A percentile compares a stretch with the other conserved stretches of the same genome.
Conservation (phyloP, 352 stramenopile genomes). For the Globisporangium echinulatum region DNA sequence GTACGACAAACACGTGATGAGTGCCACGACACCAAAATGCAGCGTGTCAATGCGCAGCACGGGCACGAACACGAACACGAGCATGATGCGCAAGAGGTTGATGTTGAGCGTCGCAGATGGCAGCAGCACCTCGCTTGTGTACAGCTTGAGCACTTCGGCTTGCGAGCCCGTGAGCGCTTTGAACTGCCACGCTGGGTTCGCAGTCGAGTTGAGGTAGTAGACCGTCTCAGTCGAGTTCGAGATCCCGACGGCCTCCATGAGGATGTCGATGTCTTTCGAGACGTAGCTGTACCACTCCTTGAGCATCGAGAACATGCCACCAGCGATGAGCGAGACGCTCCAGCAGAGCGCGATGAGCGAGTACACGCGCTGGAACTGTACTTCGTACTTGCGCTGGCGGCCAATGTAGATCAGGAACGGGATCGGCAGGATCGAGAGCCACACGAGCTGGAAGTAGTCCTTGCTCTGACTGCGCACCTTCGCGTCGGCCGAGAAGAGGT, state of each 20-base stretch:
- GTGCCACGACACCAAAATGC: slow-evolving; percentile 51
- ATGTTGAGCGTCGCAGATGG: slow-evolving; percentile 76
- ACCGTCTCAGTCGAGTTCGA: slow-evolving; percentile 21
- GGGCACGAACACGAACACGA: slow-evolving; percentile 71
- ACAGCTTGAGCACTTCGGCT: slow-evolving; percentile 47
- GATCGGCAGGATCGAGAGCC: slow-evolving; percentile 61
- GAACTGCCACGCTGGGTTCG: slow-evolving; percentile 45
- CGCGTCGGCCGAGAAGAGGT: slow-evolving; percentile 52
- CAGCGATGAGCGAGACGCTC: slow-evolving; percentile 66
- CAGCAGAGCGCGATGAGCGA: slow-evolving; percentile 60
- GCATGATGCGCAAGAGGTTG: slow-evolving; percentile 68
- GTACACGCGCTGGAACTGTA: slow-evolving; percentile 74
- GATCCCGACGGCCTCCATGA: slow-evolving; percentile 57
- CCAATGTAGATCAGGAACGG: slow-evolving; percentile 64
- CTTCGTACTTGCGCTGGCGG: slow-evolving; percentile 52
- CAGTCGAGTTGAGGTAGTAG: slow-evolving; percentile 61
- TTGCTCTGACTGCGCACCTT: slow-evolving; percentile 42
- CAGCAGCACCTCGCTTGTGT: slow-evolving; percentile 64
- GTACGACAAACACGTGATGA: slow-evolving; percentile 57
- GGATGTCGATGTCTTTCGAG: slow-evolving; percentile 52
- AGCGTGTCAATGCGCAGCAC: slow-evolving; percentile 71
- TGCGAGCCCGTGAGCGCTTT: slow-evolving; percentile 46
- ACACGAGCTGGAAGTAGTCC: slow-evolving; percentile 61
- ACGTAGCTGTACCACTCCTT: slow-evolving; percentile 79
- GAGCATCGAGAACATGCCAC: slow-evolving; percentile 85